Evolutionary conservation across 192 early-diverging fungal species (phyloP).

Genomic region (Coemansia sp.): DNA sequence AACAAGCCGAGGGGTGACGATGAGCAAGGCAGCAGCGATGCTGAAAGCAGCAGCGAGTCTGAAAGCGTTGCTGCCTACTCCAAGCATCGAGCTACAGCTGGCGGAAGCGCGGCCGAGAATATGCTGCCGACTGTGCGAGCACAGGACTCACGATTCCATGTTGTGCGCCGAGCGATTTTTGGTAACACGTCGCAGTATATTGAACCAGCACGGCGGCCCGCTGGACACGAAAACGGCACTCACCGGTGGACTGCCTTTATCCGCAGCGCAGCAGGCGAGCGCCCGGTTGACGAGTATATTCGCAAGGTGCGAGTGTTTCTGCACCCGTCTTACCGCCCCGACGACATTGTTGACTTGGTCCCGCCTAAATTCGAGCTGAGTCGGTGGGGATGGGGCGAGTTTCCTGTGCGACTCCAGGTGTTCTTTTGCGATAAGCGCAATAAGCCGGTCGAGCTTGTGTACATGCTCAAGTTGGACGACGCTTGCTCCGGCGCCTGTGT

Average conservation of each 20-base stretch:
- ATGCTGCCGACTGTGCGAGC: constrained; percentile 15
- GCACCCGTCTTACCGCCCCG: constrained; percentile 85
- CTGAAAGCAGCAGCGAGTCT: constrained; percentile 21
- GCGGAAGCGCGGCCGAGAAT: constrained; percentile 17
- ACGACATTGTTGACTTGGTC: constrained; percentile 80
- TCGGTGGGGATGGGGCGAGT: constrained; percentile 94
- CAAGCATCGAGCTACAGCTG: constrained; percentile 34
- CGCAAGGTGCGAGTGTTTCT: constrained; percentile 80
- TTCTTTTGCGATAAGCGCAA: constrained; percentile 80
- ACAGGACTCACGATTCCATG: constrained; percentile 70
- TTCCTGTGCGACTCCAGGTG: constrained; percentile 78
- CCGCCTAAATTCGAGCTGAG: constrained; percentile 80
- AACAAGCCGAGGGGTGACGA: neutral
- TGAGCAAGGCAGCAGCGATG: constrained; percentile 11
- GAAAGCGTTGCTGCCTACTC: constrained; percentile 11
- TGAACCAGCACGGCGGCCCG: constrained; percentile 57
- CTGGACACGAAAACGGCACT: constrained; percentile 58
- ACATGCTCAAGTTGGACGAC: constrained; percentile 78
- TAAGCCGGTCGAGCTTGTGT: constrained; percentile 82
- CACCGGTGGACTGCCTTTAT: constrained; percentile 94
- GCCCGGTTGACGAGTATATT: constrained; percentile 64
- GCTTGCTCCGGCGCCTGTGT: constrained; percentile 64
- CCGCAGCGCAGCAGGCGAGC: constrained; percentile 54
- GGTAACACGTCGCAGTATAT: constrained; percentile 77
- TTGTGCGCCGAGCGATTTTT: constrained; percentile 63